Percentiles rank a stretch among this genome's conserved stretches.
Conservation (phyloP, 345 rosid genomes). For the Citrus sinensis region DVS_A1.0 CM039161.1:22472501-22473000, state of each 20-base stretch:
- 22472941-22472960: conserved; percentile 82
- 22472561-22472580: background rate
- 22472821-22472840: conserved; percentile 56
- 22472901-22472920: background rate
- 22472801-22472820: conserved; percentile 76
- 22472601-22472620: background rate
- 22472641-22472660: background rate
- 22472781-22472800: conserved; percentile 79
- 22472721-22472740: conserved; percentile 11
- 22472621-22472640: conserved; percentile 7
- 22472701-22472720: background rate
- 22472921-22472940: conserved; percentile 85
- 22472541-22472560: background rate
- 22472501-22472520: conserved; percentile 95
- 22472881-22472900: background rate
- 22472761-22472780: conserved; percentile 83
- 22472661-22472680: background rate
- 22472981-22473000: conserved; percentile 70
- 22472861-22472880: background rate
- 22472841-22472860: background rate
- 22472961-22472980: conserved; percentile 71
- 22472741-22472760: conserved; percentile 63
- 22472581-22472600: background rate
- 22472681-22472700: background rate
- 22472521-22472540: too few species aligned